Percentiles rank a stretch among this genome's conserved stretches.
Conservation (phyloP, 768 basidiomycete species). For the Boletus reticulatus region DNA sequence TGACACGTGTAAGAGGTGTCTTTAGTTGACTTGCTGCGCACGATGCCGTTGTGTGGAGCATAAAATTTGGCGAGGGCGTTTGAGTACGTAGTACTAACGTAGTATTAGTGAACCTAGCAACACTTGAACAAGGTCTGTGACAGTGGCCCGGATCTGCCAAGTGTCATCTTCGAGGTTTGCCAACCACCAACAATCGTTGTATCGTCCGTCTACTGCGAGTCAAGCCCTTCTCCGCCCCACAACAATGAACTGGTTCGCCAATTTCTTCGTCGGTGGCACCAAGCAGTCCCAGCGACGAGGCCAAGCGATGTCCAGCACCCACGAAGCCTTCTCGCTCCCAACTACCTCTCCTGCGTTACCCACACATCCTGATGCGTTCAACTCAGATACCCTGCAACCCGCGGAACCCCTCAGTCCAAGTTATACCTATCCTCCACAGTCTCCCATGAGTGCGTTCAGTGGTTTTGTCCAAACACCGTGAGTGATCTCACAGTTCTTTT, state of each 20-base stretch:
- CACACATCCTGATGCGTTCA: slow-evolving; percentile 59
- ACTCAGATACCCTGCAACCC: slow-evolving; percentile 48
- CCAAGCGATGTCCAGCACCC: slow-evolving; percentile 73
- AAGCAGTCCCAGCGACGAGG: slow-evolving; percentile 51
- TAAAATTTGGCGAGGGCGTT: slow-evolving; percentile 5
- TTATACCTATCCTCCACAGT: slow-evolving; percentile 80
- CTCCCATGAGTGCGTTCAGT: slow-evolving; percentile 46
- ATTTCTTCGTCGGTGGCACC: slow-evolving; percentile 56
- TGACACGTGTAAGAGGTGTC: slow-evolving; percentile 2
- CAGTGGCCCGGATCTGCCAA: not conserved
- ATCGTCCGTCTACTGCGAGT: not conserved
- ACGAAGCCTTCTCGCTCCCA: slow-evolving; percentile 87
- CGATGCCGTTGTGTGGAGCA: slow-evolving; percentile 19
- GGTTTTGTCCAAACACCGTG: slow-evolving; percentile 61
- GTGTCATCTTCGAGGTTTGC: not conserved
- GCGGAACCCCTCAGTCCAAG: slow-evolving; percentile 49
- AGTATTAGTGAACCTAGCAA: not conserved
- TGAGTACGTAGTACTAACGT: not conserved
- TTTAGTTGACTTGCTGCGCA: slow-evolving; percentile 8
- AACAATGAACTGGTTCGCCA: slow-evolving; percentile 71
- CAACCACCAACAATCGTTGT: not conserved
- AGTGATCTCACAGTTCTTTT: slow-evolving; percentile 8
- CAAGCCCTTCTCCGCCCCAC: slow-evolving; percentile 9
- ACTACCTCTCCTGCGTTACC: slow-evolving; percentile 60
- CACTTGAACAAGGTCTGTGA: not conserved